Evolutionary conservation across 2,329 filamentous ascomycete genomes (phyloP).

Genomic region (Cyanodermella asteris): DNA sequence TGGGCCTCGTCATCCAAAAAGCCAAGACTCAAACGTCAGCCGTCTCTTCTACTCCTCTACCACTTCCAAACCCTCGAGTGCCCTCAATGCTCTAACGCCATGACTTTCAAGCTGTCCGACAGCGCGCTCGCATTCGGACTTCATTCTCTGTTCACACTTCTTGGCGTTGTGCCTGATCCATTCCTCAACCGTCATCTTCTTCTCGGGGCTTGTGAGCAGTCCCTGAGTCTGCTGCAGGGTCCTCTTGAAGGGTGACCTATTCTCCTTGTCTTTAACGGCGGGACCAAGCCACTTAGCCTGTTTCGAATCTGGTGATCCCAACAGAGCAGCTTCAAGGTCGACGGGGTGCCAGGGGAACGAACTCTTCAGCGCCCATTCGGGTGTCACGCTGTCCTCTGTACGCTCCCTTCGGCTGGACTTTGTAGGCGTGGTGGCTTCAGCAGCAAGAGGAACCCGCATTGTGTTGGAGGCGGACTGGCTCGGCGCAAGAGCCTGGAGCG

Average conservation of each 20-base stretch:
- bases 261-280: slow-evolving; percentile 24
- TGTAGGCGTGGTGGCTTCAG: slow-evolving; percentile 24
- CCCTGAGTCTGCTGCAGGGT: slow-evolving; percentile 31
- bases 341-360: slow-evolving; percentile 17
- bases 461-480: slow-evolving; percentile 14
- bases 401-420: slow-evolving; percentile 41
- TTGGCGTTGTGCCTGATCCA: slow-evolving; percentile 73
- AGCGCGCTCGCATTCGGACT: slow-evolving; percentile 60
- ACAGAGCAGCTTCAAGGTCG: slow-evolving; percentile 45
- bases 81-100: slow-evolving; percentile 54
- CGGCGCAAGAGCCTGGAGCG: slow-evolving; percentile 17
- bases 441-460: slow-evolving; percentile 20
- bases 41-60: not conserved
- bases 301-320: slow-evolving; percentile 21
- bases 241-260: slow-evolving; percentile 14
- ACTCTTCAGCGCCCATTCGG: slow-evolving; percentile 5
- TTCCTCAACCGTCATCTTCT: slow-evolving; percentile 77
- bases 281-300: too few relatives aligned
- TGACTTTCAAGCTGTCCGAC: slow-evolving; percentile 68
- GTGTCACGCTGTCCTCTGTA: too few relatives aligned
- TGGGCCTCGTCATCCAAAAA: too few relatives aligned
- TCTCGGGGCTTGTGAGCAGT: slow-evolving; percentile 53
- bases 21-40: too few relatives aligned
- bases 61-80: slow-evolving; percentile 47
- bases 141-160: slow-evolving; percentile 58